Evolutionary conservation across 2,329 filamentous ascomycete genomes (phyloP), one percentile per base, ranked within the genome.

Genomic region (Penicillium sp.): DNA sequence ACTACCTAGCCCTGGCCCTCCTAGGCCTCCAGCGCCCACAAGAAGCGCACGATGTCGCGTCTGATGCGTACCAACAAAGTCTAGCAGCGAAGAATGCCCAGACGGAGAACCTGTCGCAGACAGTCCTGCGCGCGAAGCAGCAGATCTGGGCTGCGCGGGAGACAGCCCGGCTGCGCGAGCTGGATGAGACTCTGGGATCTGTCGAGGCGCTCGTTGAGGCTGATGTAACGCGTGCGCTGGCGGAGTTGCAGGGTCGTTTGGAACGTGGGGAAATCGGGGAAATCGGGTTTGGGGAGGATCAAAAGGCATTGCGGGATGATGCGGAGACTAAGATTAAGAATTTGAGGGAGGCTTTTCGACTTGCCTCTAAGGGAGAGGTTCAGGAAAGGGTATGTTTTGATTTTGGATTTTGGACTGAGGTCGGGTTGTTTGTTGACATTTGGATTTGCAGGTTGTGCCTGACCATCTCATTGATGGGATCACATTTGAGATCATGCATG

Each of bases 1-100:
- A 88, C 73, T 90, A 91, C 69, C 83, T 96, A 26, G 87, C 90
- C 3, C 89, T 96, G 74, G 91, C 92, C 0, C 86, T 95, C 62
- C 79, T 96, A n/a, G 82, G 82, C 1, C 80, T 96, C 2, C 80
- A 84, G 48, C 84, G 88, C 62, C 87, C 85, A 35, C 85, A 90
- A 56, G 88, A 88, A 67, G 91, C 92, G 0, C 81, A 95, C 14
- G 74, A 80, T 1, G 85, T 84, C 55, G 90, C 89, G 0, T 77
- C 87, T 25, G 80, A 77, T 36, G 93, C 93, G 9, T 95, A 96
- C 74, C 76, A 83, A 4, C 75, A 88, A 6, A 91, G 88, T 71
- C 78, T 86, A 17, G 76, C 77, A 22, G 80, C 77, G 19, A 82
- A 84, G 67, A 88, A 87, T 68, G 84, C 83, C 57, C 88, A 87